Percentiles rank a stretch among this genome's conserved stretches.
Evolutionary conservation across 139 green algal species (phyloP).

Genomic region (Tetradesmus lagerheimii): DNA sequence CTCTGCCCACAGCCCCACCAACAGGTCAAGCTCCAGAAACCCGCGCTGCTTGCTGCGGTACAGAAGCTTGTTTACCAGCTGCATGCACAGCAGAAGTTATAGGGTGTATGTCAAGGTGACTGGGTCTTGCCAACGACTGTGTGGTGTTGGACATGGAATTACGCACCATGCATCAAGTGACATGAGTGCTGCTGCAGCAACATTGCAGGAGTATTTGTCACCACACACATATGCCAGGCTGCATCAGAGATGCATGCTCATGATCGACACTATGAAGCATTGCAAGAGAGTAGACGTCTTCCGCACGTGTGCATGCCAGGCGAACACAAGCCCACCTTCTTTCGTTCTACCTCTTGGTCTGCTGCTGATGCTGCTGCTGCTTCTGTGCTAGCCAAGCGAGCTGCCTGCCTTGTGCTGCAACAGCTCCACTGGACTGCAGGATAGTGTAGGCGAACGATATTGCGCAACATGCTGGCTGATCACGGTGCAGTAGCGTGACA

Average conservation of each 20-base stretch:
- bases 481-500: background rate
- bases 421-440: background rate
- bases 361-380: background rate
- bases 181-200: background rate
- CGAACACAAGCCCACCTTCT: background rate
- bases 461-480: slow-evolving; percentile 9
- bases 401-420: background rate
- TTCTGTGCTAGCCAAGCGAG: background rate
- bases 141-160: too few relatives aligned
- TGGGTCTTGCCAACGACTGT: too few relatives aligned
- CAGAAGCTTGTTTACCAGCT: slow-evolving; percentile 77
- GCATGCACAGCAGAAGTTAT: background rate
- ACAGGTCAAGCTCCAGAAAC: slow-evolving; percentile 90
- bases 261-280: too few relatives aligned
- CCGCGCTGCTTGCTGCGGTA: slow-evolving; percentile 87
- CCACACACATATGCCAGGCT: too few relatives aligned
- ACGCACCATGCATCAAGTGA: background rate
- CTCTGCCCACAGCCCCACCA: slow-evolving; percentile 87
- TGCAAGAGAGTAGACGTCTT: too few relatives aligned
- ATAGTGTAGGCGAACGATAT: background rate
- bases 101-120: background rate
- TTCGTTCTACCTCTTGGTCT: slow-evolving; percentile 10
- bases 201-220: background rate
- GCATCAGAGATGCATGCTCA: too few relatives aligned
- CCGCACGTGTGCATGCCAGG: background rate